Evolutionary conservation across 495 filamentous ascomycete species (phyloP), one percentile per base, ranked within the genome.

Genomic region (Daldinia childiae): DNA sequence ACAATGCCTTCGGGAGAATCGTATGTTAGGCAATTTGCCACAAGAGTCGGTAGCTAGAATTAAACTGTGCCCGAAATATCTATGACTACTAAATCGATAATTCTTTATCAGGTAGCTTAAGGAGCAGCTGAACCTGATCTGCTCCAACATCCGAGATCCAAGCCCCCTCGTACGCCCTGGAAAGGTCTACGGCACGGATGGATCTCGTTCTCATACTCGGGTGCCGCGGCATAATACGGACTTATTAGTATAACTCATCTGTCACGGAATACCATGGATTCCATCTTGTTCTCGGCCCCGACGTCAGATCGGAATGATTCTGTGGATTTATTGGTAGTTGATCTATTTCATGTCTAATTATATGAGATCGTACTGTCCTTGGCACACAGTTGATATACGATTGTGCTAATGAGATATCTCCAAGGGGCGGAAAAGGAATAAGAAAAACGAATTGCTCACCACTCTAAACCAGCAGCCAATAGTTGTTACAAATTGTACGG

Each of bases 361-460:
- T 24, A 48, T 21, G 43, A 48, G 21, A 21, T 48, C 0, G 43
- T 48, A 3, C 43, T 48, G 17, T 24, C 17, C 17, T 48, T 48
- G 43, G 43, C 43, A 19, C 24, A 48, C 19, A 48, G 43, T 24
- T 24, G 43, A 48, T 48, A 48, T 48, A 48, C 43, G 43, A 48
- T 48, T 12, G 43, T 48, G 43, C 43, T 48, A 48, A 24, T 48
- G 21, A 48, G 43, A 48, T 48, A 48, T 48, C 19, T 48, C 19
- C 8, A 48, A 48, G 8, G 9, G 9, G 12, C 17, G 34, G 34
- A 12, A 36, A 36, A 36, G 12, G 34, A 36, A 11, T 48, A 12
- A 48, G 43, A 48, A 48, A 48, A 21, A 48, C 19, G 19, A 48
- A 21, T 21, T 48, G 14, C 27, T 30, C 26, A 54, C 24, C 27